Base-by-base conservation (phyloP, 2,329 filamentous ascomycete species). In the Stachybotrys elegans region DNA sequence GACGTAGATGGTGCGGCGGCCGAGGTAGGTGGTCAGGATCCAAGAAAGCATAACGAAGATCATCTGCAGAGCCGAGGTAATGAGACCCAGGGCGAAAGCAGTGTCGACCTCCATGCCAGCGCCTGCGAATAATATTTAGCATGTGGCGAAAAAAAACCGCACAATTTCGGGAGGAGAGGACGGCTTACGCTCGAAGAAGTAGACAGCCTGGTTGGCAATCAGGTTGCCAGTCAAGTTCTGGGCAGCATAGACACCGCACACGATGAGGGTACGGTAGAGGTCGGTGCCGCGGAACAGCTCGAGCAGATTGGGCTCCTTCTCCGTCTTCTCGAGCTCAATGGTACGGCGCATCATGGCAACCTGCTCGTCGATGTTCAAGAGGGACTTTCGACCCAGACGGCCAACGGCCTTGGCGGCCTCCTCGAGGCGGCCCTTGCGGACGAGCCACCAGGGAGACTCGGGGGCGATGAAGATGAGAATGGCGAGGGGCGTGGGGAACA, bases 11-110 rank as follows among this genome's bases (percentile, higher is more conserved):
- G 75, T 73, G 43, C 81, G 79, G 46, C 80, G 75, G 57, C 81
- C 79, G 43, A 81, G 69, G 61, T 80, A 84, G 1, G 75, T 73
- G 13, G 78, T 84, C 40, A 86, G 73, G 44, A 84, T 63, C 82
- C 82, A 85, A 46, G 81, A 85, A 34, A 81, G 67, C 73, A 83
- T 83, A 59, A 82, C 78, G 48, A 81, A 71, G 58, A 86, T 62
- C 61, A 62, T 68, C 57, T 83, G 78, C 3, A 85, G 78, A 40
- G 72, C 76, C 0, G 81, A 83, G 42, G 76, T 84, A 61, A 84
- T 83, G 22, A 85, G 73, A 60, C 77, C 77, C 14, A 84, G 68
- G 29, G 73, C 74, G 56, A 84, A 84, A 4, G 81, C 75, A 22
- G 67, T 72, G 52, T 81, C 65, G 4, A 58, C 62, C 2, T 47